Base-by-base conservation (phyloP, 2,329 filamentous ascomycete species). In the Microascus cirrosus region DNA sequence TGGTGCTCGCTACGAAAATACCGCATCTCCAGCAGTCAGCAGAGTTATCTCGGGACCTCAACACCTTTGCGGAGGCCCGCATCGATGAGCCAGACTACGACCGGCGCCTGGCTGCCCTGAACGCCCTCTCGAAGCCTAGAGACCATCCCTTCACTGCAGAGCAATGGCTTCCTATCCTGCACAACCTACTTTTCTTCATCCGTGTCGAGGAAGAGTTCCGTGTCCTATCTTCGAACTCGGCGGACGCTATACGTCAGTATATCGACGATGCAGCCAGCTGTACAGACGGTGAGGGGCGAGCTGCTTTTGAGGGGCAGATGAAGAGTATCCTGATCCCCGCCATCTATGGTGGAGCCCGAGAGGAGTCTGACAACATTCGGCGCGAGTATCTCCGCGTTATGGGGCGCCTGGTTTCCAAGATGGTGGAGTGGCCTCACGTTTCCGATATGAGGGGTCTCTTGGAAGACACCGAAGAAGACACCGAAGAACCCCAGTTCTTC, bases 71-170 rank as follows among this genome's bases (percentile, higher is more conserved):
- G 1, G 75, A 77, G 53, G 81, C 79, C 28, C 85, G 85, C 52
- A 77, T 99, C 22, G 90, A 94, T 64, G 89, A 95, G 66, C 87
- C 91, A 1, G 89, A 97, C 71, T 96, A 95, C 67, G 89, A 95
- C 63, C 83, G 82, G 59, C 86, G 94, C 18, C 79, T 95, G 6
- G 74, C 78, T 53, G 91, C 90, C 2, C 97, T 94, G 72, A 85
- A 80, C 59, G 69, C 73, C 8, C 85, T 97, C 61, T 88, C 86
- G 39, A 80, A 82, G 48, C 73, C 81, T 2, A 74, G 80, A n/a
- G 83, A 82, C 42, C 68, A 68, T 1, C 71, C 76, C 0, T 83
- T 92, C 60, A 85, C 81, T 0, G 73, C 84, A 1, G 80, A 81
- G 59, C 89, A 96, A 70, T 99, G 94, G 93, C 80, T 86, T 56